These are phyloP conservation scores for Saccharomycopsis crataegensis DNA, from an alignment of 1,139 yeast genomes.

Conservation along the genomic window DNA sequence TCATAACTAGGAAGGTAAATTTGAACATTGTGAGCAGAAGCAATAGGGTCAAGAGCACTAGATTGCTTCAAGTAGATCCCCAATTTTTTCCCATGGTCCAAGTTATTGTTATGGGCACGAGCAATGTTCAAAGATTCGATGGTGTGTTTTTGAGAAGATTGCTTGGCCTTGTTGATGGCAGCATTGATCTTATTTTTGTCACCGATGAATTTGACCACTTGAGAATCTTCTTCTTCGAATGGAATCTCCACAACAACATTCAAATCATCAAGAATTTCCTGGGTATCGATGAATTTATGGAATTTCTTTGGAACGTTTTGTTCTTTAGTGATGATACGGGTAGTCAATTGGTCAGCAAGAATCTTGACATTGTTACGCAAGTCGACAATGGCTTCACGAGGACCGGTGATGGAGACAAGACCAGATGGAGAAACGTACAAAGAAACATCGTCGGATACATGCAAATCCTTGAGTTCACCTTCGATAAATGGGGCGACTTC, in stretches of 20 bases:
- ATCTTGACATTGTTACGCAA: constrained; percentile 42
- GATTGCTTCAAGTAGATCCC: constrained; percentile 53
- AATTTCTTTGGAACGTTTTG: constrained; percentile 42
- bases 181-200: constrained; percentile 42
- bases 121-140: constrained; percentile 75
- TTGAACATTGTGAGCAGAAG: constrained; percentile 36
- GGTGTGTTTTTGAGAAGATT: constrained; percentile 45
- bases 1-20: constrained; percentile 48
- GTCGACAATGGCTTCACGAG: constrained; percentile 49
- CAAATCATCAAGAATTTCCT: constrained; percentile 41
- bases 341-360: constrained; percentile 37
- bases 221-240: constrained; percentile 30
- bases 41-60: constrained; percentile 31
- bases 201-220: constrained; percentile 61
- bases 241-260: constrained; percentile 65
- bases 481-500: constrained; percentile 48
- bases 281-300: constrained; percentile 42
- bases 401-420: constrained; percentile 45
- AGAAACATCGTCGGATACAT: constrained; percentile 26
- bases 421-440: constrained; percentile 24
- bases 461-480: constrained; percentile 22
- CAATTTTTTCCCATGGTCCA: constrained; percentile 66
- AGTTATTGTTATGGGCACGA: constrained; percentile 78
- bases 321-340: constrained; percentile 36
- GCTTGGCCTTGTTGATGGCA: constrained; percentile 53